Evolutionary conservation across 257 asterid genomes (phyloP).

Genomic region (Cordia subcordata): DNA sequence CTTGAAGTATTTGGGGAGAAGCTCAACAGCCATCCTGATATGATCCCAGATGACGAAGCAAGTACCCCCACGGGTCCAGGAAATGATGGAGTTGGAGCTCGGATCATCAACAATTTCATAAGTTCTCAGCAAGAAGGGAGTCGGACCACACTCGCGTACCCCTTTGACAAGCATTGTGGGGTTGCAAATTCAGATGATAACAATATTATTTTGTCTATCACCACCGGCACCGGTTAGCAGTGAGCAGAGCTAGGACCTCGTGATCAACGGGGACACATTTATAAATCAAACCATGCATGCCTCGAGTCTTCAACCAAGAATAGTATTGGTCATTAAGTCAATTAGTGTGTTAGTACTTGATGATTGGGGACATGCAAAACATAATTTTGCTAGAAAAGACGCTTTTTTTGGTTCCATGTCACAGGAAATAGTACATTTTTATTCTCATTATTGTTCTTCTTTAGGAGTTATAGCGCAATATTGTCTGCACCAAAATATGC

Average conservation of each 20-base stretch:
- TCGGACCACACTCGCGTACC: slow-evolving; percentile 15
- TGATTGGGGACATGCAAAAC: too few species aligned
- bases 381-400: too few species aligned
- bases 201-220: too few species aligned
- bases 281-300: not conserved
- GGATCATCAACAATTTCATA: slow-evolving; percentile 54
- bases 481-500: too few species aligned
- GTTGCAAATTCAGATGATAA: not conserved
- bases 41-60: slow-evolving; percentile 57
- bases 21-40: slow-evolving; percentile 30
- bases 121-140: slow-evolving; percentile 51
- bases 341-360: too few species aligned
- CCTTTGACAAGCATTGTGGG: not conserved
- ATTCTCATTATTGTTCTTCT: too few species aligned
- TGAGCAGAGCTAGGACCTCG: too few species aligned
- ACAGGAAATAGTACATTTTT: too few species aligned
- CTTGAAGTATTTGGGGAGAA: slow-evolving; percentile 46
- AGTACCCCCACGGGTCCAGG: slow-evolving; percentile 43
- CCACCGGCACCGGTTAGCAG: too few species aligned
- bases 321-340: not conserved
- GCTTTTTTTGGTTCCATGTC: too few species aligned
- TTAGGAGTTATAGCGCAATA: too few species aligned
- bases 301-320: not conserved
- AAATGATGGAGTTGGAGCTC: slow-evolving; percentile 28
- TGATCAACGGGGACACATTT: too few species aligned